Evolutionary conservation across 768 basidiomycete genomes (phyloP).

Genomic region (Pleurotus salmoneostramineus): DNA sequence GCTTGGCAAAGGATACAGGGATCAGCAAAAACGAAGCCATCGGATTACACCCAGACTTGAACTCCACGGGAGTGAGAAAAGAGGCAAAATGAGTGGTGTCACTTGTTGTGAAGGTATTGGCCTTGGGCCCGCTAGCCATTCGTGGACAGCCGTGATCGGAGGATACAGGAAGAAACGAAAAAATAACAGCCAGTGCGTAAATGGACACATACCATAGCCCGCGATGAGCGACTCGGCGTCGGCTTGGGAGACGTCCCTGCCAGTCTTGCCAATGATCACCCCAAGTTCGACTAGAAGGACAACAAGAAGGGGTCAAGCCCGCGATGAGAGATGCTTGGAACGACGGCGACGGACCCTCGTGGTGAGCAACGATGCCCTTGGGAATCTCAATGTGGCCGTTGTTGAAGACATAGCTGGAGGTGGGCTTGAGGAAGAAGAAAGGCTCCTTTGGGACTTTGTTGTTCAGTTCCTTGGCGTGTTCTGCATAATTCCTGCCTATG

Average conservation of each 20-base stretch:
- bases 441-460: conserved; percentile 90
- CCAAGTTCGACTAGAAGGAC: conserved; percentile 82
- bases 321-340: background rate
- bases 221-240: conserved; percentile 79
- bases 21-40: conserved; percentile 4
- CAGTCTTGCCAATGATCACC: conserved; percentile 88
- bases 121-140: no score
- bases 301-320: background rate
- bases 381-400: conserved; percentile 88
- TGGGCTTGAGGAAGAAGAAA: conserved; percentile 98
- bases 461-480: conserved; percentile 88
- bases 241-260: conserved; percentile 73
- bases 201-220: conserved; percentile 71
- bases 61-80: background rate
- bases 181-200: background rate
- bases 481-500: conserved; percentile 92
- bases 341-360: conserved; percentile 65
- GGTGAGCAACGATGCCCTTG: conserved; percentile 74
- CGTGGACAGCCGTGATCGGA: no score
- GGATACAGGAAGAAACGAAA: background rate
- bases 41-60: background rate
- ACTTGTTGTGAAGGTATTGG: no score
- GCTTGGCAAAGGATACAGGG: conserved; percentile 40
- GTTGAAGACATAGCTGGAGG: conserved; percentile 76
- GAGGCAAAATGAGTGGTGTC: background rate